Conservation (phyloP, 2,329 filamentous ascomycete species). For the Botrytis hyacinthi region DNA sequence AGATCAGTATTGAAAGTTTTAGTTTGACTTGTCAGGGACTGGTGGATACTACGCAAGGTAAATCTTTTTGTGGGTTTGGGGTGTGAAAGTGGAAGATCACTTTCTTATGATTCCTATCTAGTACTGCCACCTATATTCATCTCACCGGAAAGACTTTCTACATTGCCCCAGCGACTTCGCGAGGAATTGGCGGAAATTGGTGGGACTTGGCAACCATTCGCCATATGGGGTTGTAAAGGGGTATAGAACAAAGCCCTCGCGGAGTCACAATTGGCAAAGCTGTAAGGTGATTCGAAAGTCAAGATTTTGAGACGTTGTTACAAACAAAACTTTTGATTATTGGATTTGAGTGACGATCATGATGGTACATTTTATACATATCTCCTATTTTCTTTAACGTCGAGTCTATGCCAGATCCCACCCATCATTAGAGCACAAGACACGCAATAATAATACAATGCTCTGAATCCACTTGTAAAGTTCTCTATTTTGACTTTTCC, state of each 20-base stretch:
- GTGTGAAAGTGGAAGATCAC: neutral
- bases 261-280: neutral
- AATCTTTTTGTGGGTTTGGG: no score
- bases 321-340: neutral
- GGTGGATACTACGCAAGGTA: neutral
- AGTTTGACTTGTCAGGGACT: neutral
- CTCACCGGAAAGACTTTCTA: neutral
- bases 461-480: neutral
- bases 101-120: neutral
- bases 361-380: slow-evolving; percentile 3
- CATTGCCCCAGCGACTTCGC: neutral
- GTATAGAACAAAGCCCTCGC: neutral
- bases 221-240: neutral
- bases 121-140: neutral
- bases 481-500: neutral
- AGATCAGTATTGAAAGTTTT: neutral
- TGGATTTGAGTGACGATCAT: slow-evolving; percentile 8
- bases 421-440: neutral
- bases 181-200: neutral
- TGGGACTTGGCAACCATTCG: neutral
- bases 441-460: neutral
- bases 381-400: neutral
- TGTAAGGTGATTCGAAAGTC: neutral
- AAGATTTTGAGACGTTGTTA: neutral
- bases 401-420: neutral